A percentile compares a stretch with the other conserved stretches of the same genome.
These are phyloP conservation scores for Eimeria sp. DNA, from an alignment of 169 alveolate species.

Conservation along the genomic window DNA sequence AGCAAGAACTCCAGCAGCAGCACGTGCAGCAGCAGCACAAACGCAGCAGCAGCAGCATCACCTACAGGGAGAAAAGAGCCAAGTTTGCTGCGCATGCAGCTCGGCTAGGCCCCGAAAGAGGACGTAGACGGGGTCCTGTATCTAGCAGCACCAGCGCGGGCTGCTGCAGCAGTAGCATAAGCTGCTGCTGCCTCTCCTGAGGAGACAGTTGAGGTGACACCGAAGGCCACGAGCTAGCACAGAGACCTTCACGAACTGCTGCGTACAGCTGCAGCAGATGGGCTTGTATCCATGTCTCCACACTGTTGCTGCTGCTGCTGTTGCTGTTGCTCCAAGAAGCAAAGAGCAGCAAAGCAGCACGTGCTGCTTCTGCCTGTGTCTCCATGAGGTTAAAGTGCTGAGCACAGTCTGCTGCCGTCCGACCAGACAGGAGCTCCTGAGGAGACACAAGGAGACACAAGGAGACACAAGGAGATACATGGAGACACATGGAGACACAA, in stretches of 20 bases:
- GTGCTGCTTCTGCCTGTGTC: background rate
- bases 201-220: conserved; percentile 25
- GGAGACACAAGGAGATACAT: background rate
- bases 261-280: conserved; percentile 51
- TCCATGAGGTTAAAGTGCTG: conserved; percentile 2
- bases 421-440: conserved; percentile 1
- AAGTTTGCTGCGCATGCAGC: conserved; percentile 55
- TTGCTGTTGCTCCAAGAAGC: conserved; percentile 38
- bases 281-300: background rate
- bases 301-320: conserved; percentile 24
- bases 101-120: background rate
- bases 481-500: background rate
- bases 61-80: conserved; percentile 9
- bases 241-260: conserved; percentile 36
- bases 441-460: background rate
- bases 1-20: background rate
- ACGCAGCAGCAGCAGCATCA: background rate
- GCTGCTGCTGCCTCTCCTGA: conserved; percentile 54
- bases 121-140: background rate
- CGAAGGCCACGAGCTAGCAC: conserved; percentile 18
- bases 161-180: conserved; percentile 27
- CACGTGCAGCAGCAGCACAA: conserved; percentile 2
- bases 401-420: conserved; percentile 5
- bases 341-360: conserved; percentile 51
- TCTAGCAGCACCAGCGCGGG: conserved; percentile 56